phyloP scores from a whole-genome alignment of 805 yeast genomes.

The Danielia reshetovae region DNA sequence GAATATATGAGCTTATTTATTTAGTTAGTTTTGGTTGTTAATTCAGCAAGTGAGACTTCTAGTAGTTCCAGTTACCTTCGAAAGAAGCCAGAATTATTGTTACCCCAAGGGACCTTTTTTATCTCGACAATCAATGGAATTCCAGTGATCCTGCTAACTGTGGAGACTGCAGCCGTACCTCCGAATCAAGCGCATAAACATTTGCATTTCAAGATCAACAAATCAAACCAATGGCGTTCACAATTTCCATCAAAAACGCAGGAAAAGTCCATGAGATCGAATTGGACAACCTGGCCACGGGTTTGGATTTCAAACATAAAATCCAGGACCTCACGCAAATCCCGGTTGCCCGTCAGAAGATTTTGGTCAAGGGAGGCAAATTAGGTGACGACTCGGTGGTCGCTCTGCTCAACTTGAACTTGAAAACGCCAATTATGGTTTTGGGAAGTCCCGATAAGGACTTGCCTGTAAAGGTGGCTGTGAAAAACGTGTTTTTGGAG shows the following conservation, averaged over 20 bases:
- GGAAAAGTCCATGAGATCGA: constrained; percentile 39
- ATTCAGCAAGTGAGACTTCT: too few relatives aligned
- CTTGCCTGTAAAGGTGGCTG: constrained; percentile 49
- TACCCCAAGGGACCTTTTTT: too few relatives aligned
- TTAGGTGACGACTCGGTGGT: constrained; percentile 66
- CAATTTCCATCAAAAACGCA: constrained; percentile 35
- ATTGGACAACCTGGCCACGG: constrained; percentile 52
- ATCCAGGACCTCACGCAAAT: constrained; percentile 73
- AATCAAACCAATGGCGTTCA: constrained; percentile 14
- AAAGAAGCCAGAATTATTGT: too few relatives aligned
- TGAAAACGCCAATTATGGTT: constrained; percentile 74
- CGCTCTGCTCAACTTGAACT: constrained; percentile 50
- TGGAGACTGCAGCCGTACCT: too few relatives aligned
- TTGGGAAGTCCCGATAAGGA: constrained; percentile 83
- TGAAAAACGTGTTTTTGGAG: constrained; percentile 59
- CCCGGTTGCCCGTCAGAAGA: constrained; percentile 87
- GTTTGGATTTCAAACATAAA: constrained; percentile 60
- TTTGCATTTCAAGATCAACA: too few relatives aligned
- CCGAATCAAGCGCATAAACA: too few relatives aligned
- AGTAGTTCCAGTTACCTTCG: too few relatives aligned
- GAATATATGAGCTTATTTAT: too few relatives aligned
- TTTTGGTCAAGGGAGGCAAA: constrained; percentile 86
- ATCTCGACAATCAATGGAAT: too few relatives aligned
- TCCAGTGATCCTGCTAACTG: too few relatives aligned
- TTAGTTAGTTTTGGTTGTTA: too few relatives aligned